Percentiles rank a stretch among this genome's conserved stretches.
Conservation (phyloP, 2,329 filamentous ascomycete species). For the Microdochium paspali region DNA sequence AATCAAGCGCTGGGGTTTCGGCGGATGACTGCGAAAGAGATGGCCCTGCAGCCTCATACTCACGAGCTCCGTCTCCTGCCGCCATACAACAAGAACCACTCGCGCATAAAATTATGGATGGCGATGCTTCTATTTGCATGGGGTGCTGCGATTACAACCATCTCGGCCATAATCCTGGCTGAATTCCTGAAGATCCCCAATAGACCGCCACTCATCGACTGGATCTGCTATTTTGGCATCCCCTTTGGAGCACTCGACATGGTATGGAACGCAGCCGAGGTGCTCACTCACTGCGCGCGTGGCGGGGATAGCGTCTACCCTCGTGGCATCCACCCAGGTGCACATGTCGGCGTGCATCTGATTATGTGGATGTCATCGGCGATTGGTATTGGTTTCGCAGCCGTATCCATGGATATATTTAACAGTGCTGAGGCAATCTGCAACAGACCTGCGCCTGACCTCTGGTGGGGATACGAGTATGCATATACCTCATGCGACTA, state of each 20-base stretch:
- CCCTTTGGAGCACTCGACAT: conserved; percentile 13
- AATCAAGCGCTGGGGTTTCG: neutral
- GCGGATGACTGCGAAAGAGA: neutral
- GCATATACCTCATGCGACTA: neutral
- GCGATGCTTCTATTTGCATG: neutral
- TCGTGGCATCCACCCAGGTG: conserved; percentile 21
- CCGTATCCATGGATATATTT: conserved; percentile 1
- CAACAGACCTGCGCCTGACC: no score
- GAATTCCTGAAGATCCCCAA: neutral
- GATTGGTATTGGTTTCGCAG: conserved; percentile 11
- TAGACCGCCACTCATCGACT: neutral
- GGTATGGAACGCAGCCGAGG: conserved; percentile 18
- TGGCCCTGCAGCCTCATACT: neutral
- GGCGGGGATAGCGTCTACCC: neutral
- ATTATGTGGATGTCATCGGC: conserved; percentile 15
- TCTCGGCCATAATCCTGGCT: neutral
- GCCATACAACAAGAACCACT: neutral
- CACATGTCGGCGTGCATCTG: conserved; percentile 18
- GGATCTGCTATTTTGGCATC: neutral
- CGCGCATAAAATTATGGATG: neutral
- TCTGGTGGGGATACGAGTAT: no score
- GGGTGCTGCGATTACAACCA: neutral
- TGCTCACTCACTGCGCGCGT: conserved; percentile 14
- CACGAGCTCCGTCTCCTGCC: neutral
- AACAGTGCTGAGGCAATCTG: neutral